A percentile compares a stretch with the other conserved stretches of the same genome.
Conservation (phyloP, 2,329 filamentous ascomycete genomes). For the Hortaea sp. region DNA sequence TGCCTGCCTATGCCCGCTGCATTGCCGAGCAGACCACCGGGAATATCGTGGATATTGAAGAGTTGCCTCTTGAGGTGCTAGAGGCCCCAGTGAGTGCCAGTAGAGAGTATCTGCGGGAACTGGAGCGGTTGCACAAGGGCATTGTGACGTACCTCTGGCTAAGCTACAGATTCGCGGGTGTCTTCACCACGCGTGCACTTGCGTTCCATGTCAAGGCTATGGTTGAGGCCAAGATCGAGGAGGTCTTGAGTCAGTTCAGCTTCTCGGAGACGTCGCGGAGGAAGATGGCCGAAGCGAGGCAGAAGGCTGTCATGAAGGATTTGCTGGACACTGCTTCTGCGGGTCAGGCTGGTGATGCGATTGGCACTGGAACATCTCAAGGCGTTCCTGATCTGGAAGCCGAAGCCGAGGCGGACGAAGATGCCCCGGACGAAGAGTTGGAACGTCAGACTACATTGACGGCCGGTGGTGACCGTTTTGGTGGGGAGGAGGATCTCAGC, state of each 20-base stretch:
- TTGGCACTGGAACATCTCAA: constrained; percentile 20
- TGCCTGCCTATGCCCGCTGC: constrained; percentile 57
- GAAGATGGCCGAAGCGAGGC: constrained; percentile 17
- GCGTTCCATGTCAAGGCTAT: constrained; percentile 70
- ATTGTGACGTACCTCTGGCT: constrained; percentile 88
- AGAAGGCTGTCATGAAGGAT: constrained; percentile 15
- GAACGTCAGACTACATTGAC: constrained; percentile 13
- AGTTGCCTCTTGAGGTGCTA: constrained; percentile 63
- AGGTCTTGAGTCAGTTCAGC: constrained; percentile 49
- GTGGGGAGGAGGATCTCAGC: constrained; percentile 17
- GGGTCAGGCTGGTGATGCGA: constrained; percentile 3
- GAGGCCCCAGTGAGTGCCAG: constrained; percentile 42
- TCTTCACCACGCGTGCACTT: constrained; percentile 65
- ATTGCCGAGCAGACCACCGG: constrained; percentile 60
- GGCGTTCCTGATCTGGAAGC: constrained; percentile 15
- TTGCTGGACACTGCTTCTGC: constrained; percentile 5
- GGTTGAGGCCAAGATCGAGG: constrained; percentile 66
- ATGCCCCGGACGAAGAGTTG: neutral
- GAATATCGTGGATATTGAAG: constrained; percentile 58
- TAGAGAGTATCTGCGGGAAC: constrained; percentile 50
- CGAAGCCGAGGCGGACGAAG: neutral
- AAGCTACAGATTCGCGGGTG: constrained; percentile 73
- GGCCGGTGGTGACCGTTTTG: constrained; percentile 18
- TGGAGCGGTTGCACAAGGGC: constrained; percentile 73
- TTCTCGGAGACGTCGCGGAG: constrained; percentile 22